Percentiles rank a stretch among this genome's conserved stretches.
Conservation (phyloP, 768 basidiomycete genomes). For the Mycena maculata region DNA sequence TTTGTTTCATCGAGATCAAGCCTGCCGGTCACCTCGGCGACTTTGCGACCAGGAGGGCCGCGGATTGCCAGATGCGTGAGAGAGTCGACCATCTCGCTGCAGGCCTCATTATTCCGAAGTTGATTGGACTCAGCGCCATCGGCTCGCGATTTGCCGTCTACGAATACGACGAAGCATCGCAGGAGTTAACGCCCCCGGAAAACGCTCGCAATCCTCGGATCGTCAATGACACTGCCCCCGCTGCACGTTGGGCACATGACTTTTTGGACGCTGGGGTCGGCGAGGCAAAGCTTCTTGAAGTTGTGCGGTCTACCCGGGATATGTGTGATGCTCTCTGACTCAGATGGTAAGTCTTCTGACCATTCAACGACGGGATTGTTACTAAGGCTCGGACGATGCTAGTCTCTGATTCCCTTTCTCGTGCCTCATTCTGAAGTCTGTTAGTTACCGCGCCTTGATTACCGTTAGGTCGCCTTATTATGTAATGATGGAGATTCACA, state of each 20-base stretch:
- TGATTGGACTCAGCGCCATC: constrained; percentile 43
- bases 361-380: constrained; percentile 1
- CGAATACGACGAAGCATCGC: constrained; percentile 30
- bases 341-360: background rate
- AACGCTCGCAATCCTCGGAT: constrained; percentile 31
- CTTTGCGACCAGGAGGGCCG: constrained; percentile 32
- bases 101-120: constrained; percentile 28
- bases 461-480: too few species aligned
- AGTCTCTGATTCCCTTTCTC: too few species aligned
- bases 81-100: constrained; percentile 35
- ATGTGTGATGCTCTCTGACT: constrained; percentile 14
- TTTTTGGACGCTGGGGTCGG: constrained; percentile 29
- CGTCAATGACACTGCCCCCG: constrained; percentile 43
- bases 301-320: background rate
- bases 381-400: background rate
- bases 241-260: constrained; percentile 40
- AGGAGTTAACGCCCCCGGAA: constrained; percentile 29
- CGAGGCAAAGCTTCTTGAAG: constrained; percentile 12
- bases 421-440: too few species aligned
- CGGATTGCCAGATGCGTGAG: constrained; percentile 43
- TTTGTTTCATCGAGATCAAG: constrained; percentile 45
- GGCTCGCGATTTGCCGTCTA: constrained; percentile 42
- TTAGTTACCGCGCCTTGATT: too few species aligned
- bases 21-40: constrained; percentile 28
- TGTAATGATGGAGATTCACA: too few species aligned